Evolutionary conservation across 2,329 filamentous ascomycete genomes (phyloP).

Genomic region (Calonectria leucothoes): DNA sequence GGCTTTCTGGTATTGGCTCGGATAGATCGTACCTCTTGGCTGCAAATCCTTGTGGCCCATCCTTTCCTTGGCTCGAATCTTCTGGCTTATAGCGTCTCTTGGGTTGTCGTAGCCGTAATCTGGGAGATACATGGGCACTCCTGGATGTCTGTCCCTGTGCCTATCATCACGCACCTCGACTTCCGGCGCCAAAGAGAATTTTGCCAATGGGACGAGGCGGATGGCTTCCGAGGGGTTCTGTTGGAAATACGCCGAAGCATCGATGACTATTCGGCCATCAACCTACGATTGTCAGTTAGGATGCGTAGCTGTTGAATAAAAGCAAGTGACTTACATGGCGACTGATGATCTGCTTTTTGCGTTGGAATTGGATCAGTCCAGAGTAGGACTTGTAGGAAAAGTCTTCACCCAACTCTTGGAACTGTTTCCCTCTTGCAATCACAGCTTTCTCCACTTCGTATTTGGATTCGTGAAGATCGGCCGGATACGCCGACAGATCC

Average conservation of each 20-base stretch:
- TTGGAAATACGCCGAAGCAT: conserved; percentile 34
- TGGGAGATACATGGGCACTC: not conserved
- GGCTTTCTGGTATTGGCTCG: not conserved
- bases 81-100: not conserved
- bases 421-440: conserved; percentile 21
- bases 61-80: not conserved
- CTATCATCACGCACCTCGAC: not conserved
- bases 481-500: conserved; percentile 15
- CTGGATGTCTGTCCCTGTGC: not conserved
- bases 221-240: not conserved
- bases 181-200: not conserved
- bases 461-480: not conserved
- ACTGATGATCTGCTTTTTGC: conserved; percentile 41
- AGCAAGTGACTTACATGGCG: conserved; percentile 35
- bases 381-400: conserved; percentile 19
- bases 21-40: not conserved
- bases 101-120: not conserved
- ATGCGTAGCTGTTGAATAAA: conserved; percentile 24
- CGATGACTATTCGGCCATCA: conserved; percentile 33
- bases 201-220: not conserved
- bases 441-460: not conserved
- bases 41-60: not conserved
- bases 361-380: not conserved
- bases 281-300: conserved; percentile 55
- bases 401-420: not conserved